Evolutionary conservation across 2,329 filamentous ascomycete species (phyloP).

Genomic region (Chaetomium sp.): DNA sequence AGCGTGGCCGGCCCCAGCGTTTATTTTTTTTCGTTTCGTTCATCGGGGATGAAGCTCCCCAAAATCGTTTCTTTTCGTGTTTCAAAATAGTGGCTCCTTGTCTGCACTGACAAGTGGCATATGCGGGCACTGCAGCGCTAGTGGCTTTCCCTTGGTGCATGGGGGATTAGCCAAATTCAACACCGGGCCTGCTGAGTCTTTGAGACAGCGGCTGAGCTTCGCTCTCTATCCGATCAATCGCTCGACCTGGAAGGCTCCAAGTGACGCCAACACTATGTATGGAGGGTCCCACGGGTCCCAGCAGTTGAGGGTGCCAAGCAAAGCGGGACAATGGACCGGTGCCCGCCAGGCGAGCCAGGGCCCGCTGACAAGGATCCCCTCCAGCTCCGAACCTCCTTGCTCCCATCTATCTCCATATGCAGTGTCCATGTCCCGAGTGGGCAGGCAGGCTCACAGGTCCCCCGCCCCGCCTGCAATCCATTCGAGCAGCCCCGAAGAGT

Average conservation of each 20-base stretch:
- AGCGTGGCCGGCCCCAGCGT: no score
- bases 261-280: neutral
- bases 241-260: neutral
- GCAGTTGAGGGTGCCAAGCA: neutral
- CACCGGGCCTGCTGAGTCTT: neutral
- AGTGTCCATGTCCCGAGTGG: no score
- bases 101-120: neutral
- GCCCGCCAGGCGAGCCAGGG: neutral
- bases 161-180: neutral
- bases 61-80: neutral
- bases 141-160: neutral
- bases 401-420: no score
- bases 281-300: neutral
- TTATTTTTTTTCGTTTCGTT: no score
- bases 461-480: no score
- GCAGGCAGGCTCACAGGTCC: no score
- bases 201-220: no score
- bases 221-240: no score
- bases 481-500: no score
- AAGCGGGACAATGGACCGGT: conserved; percentile 5
- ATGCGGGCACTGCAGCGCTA: neutral
- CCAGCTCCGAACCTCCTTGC: neutral
- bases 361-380: neutral
- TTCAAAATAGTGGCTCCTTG: neutral
- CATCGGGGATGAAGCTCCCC: no score